Evolutionary conservation across 2,329 filamentous ascomycete genomes (phyloP), one percentile per base, ranked within the genome.

Genomic region (Cladosporium sp.): DNA sequence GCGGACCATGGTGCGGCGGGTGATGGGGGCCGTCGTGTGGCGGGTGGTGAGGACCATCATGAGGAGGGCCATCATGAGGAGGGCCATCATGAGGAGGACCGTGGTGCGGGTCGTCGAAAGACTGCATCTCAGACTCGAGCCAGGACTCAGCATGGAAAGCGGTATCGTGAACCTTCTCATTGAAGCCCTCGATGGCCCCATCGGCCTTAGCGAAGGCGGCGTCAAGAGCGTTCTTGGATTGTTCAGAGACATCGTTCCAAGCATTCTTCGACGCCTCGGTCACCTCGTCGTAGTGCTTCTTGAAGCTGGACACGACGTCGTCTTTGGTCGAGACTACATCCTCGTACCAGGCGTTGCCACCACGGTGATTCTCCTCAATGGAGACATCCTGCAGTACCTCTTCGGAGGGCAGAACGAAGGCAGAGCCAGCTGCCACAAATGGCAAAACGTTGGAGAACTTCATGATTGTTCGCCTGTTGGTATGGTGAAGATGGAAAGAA

Each of bases 391-490:
- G 67, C 53, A 77, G 70, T 17, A 78, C 66, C 49, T 75, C 61
- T 55, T 77, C 70, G 42, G 78, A 70, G 13, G 78, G 77, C 43
- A 82, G 67, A 52, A 81, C 76, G 47, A 81, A 72, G 20, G 78
- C 78, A 47, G 75, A 68, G 55, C 72, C 67, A 43, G 77, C 56
- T 24, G 76, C 74, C 58, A 74, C 72, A 43, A 80, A 66, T 51
- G 76, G 73, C 54, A 80, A 61, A 39, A 80, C 57, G 42, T 67
- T 67, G 45, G 66, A 64, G 61, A 77, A 66, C 67, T 72, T 78
- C 77, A 80, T 80, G 36, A 18, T 42, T 27, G 22, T 4, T 27
- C 22, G 9, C 22, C 22, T 27, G 4, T 27, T 27, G 22, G 22
- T 27, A 27, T 27, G 22, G 22, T 30, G 29, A 22, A 50, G 13